A percentile compares a stretch with the other conserved stretches of the same genome.
Conservation (phyloP, 1,139 yeast species). For the Kodamaea sp. region DNA sequence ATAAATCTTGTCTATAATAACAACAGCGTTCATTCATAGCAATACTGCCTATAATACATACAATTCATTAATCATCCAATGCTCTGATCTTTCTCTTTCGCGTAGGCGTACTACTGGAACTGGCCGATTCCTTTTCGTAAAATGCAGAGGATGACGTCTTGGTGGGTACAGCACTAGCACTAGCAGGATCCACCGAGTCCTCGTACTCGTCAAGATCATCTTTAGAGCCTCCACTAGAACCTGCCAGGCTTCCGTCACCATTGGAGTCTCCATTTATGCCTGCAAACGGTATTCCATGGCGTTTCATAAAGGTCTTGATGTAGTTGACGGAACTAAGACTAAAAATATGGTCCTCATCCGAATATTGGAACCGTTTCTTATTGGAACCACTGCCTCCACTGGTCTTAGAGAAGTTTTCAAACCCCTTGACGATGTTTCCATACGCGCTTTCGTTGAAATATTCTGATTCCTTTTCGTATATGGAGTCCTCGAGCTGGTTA, state of each 20-base stretch:
- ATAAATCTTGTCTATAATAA: too few relatives aligned
- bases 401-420: constrained; percentile 73
- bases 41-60: constrained; percentile 1
- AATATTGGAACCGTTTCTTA: constrained; percentile 57
- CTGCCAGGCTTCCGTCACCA: constrained; percentile 3
- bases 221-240: constrained; percentile 17
- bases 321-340: constrained; percentile 77
- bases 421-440: constrained; percentile 88
- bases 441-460: constrained; percentile 69
- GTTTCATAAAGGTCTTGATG: constrained; percentile 58
- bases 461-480: constrained; percentile 78
- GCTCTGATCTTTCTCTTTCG: constrained; percentile 38
- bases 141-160: constrained; percentile 1
- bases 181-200: constrained; percentile 41
- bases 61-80: constrained; percentile 26
- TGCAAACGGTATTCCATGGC: constrained; percentile 19
- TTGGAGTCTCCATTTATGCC: constrained; percentile 11
- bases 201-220: constrained; percentile 50
- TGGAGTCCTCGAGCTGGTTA: constrained; percentile 68
- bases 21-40: too few relatives aligned
- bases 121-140: constrained; percentile 9
- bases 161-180: constrained; percentile 8
- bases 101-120: constrained; percentile 37
- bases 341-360: constrained; percentile 84
- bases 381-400: constrained; percentile 33